phyloP scores from a whole-genome alignment of 2,329 filamentous ascomycete genomes.

The Aspergillus candidus region DNA sequence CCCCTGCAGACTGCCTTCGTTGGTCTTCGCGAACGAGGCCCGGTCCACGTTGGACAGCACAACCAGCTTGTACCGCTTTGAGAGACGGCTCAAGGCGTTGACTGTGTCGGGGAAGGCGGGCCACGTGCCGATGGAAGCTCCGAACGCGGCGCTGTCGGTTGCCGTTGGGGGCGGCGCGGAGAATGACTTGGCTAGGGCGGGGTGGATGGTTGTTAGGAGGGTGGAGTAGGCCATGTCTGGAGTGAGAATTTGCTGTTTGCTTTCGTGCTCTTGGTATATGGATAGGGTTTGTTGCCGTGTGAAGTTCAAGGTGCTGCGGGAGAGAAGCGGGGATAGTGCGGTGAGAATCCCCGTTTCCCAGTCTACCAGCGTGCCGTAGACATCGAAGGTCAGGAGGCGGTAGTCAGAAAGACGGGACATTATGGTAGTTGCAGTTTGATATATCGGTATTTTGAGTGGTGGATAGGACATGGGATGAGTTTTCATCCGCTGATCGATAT shows the following conservation, averaged over 20 bases:
- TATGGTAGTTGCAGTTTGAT: background rate
- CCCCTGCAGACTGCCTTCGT: constrained; percentile 45
- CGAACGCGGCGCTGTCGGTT: constrained; percentile 43
- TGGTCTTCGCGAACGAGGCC: constrained; percentile 45
- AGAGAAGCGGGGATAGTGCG: constrained; percentile 43
- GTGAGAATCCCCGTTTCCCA: constrained; percentile 63
- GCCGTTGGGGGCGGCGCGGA: constrained; percentile 12
- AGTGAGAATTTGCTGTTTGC: constrained; percentile 46
- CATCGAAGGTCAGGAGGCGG: constrained; percentile 63
- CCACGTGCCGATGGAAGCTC: constrained; percentile 46
- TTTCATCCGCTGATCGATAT: too few species aligned
- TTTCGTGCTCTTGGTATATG: constrained; percentile 31
- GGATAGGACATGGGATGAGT: too few species aligned
- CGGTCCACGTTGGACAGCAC: constrained; percentile 54
- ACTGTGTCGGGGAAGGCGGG: constrained; percentile 54
- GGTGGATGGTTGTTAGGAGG: constrained; percentile 48
- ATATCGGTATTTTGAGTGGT: too few species aligned
- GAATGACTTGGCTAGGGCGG: constrained; percentile 20
- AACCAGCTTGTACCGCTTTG: constrained; percentile 49
- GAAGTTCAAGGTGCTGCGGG: constrained; percentile 37
- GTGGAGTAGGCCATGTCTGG: constrained; percentile 56
- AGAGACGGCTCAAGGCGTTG: constrained; percentile 45
- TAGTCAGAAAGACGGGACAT: constrained; percentile 33
- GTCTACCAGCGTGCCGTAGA: constrained; percentile 74
- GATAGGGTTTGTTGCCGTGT: constrained; percentile 18